phyloP scores from a whole-genome alignment of 768 basidiomycete species.

The Pisolithus marmoratus region DNA sequence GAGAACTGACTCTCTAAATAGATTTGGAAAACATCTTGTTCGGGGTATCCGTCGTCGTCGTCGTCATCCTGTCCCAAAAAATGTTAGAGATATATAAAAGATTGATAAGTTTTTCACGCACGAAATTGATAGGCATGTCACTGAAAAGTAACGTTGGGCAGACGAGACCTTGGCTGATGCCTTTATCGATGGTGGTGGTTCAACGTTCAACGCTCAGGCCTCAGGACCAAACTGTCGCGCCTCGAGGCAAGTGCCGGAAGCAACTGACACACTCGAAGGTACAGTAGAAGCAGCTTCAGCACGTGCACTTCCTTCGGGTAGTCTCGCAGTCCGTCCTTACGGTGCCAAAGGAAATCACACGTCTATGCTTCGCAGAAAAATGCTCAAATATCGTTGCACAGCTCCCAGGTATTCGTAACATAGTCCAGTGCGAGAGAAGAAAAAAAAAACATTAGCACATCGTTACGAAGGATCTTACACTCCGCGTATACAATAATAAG shows the following conservation, averaged over 20 bases:
- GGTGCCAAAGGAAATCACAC: too few species aligned
- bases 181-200: too few species aligned
- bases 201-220: too few species aligned
- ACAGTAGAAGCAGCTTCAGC: not conserved
- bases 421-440: not conserved
- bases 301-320: too few species aligned
- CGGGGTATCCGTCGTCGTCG: constrained; percentile 10
- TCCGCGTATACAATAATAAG: not conserved
- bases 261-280: not conserved
- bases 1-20: constrained; percentile 4
- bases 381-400: too few species aligned
- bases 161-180: too few species aligned
- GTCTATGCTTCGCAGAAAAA: too few species aligned
- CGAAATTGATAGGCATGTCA: constrained; percentile 16
- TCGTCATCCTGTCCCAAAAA: constrained; percentile 19
- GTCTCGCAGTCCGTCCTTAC: too few species aligned
- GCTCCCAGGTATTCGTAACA: too few species aligned
- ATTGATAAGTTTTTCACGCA: constrained; percentile 8
- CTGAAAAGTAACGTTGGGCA: not conserved
- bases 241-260: not conserved
- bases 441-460: not conserved
- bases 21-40: constrained; percentile 12
- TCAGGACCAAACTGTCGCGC: not conserved
- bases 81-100: not conserved
- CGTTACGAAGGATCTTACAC: not conserved